Evolutionary conservation across 2,329 filamentous ascomycete species (phyloP), one percentile per base, ranked within the genome.

Genomic region (Ceratocystis cubensis): DNA sequence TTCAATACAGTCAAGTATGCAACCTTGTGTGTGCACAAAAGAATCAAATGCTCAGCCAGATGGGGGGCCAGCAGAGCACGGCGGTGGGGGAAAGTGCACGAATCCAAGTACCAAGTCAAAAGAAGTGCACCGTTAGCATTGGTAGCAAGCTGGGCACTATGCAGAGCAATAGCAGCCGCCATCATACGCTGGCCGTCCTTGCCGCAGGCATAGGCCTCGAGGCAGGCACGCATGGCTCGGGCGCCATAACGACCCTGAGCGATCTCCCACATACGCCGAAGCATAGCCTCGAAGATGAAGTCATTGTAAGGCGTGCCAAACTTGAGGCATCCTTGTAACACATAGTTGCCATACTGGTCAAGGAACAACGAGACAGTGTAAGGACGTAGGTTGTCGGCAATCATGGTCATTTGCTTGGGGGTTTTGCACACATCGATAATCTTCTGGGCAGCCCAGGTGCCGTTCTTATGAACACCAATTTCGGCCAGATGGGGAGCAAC

Each of bases 371-470:
- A 90, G 61, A 96, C 84, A 0, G 89, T 91, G 76, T 95, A 96
- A 0, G 91, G 87, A 2, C 88, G 88, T 37, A 97, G 80, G 70
- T 90, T 83, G 69, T 96, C 86, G 33, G 94, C 88, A 73, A 99
- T 93, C 77, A 91, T 79, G 61, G 80, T 78, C 86, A 94, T 93
- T 77, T 97, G 92, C 50, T 80, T 79, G 5, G 88, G 85, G 0
- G 88, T 91, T 77, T 94, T 91, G 75, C 91, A 93, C 5, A 96
- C 91, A 72, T 97, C 93, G 71, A 99, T 97, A 73, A 99, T 97
- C 82, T 97, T 99, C 77, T 99, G 94, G 0, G 94, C 94, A 65
- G 94, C 94, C 94, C 94, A 99, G 0, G 94, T 99, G 69, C 94
- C 94, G 73, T 99, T 99, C 83, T 99, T 99, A 82, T 99, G 94